phyloP scores from a whole-genome alignment of 225 moss, liverwort and hornwort genomes.

The Sphagnum tenellum region DNA sequence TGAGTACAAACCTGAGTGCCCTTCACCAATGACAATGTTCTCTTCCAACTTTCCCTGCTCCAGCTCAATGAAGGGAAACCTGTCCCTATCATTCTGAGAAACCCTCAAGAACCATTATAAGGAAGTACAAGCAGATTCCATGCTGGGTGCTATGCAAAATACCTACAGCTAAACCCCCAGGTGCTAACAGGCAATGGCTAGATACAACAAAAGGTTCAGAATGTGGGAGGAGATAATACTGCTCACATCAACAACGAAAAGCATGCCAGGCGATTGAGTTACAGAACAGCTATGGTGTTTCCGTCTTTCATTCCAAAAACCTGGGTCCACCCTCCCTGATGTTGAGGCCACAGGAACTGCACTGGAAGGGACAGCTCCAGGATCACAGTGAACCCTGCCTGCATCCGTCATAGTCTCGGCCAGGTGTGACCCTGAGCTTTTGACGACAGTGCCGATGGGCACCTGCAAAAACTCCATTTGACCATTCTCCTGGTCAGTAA shows the following conservation, averaged over 20 bases:
- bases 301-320: slow-evolving; percentile 28
- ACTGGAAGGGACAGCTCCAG: slow-evolving; percentile 2
- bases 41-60: slow-evolving; percentile 67
- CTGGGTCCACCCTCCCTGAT: slow-evolving; percentile 26
- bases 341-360: slow-evolving; percentile 26
- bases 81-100: slow-evolving; percentile 10
- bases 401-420: slow-evolving; percentile 3
- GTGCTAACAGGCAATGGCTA: too few species aligned
- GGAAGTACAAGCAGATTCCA: too few species aligned
- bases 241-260: slow-evolving; percentile 34
- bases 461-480: slow-evolving; percentile 9
- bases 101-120: too few species aligned
- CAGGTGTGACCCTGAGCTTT: neutral
- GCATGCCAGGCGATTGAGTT: slow-evolving; percentile 21
- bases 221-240: neutral
- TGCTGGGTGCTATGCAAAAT: too few species aligned
- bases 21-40: slow-evolving; percentile 34
- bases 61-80: slow-evolving; percentile 31
- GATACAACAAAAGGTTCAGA: neutral
- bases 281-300: slow-evolving; percentile 11
- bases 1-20: slow-evolving; percentile 37
- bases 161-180: too few species aligned
- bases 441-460: slow-evolving; percentile 1
- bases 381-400: slow-evolving; percentile 9
- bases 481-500: too few species aligned